Evolutionary conservation across 768 basidiomycete species (phyloP).

Genomic region (Flagelloscypha sp.): DNA sequence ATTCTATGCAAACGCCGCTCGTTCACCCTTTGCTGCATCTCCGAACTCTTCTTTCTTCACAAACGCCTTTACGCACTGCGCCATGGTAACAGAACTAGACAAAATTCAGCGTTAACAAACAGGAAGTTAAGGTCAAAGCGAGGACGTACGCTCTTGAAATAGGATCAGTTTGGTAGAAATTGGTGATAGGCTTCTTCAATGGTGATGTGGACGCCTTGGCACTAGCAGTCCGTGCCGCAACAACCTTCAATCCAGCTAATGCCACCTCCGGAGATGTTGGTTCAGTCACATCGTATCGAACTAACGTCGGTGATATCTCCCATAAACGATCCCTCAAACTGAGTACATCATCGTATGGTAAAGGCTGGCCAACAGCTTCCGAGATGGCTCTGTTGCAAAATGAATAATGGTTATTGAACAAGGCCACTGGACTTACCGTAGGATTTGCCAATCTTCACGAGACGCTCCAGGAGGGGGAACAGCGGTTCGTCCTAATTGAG

Average conservation of each 20-base stretch:
- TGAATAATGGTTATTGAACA: constrained; percentile 2
- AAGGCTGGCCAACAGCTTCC: constrained; percentile 68
- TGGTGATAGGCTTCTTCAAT: constrained; percentile 74
- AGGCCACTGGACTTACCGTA: constrained; percentile 47
- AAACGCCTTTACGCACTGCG: constrained; percentile 84
- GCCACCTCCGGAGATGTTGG: constrained; percentile 66
- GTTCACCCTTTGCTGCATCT: constrained; percentile 34
- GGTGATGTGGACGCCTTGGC: constrained; percentile 50
- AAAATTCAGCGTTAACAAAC: constrained; percentile 4
- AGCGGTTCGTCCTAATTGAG: constrained; percentile 85
- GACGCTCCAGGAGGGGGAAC: constrained; percentile 93
- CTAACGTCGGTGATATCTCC: constrained; percentile 88
- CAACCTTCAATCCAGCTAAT: constrained; percentile 53
- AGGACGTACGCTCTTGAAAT: constrained; percentile 83
- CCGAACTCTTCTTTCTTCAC: constrained; percentile 63
- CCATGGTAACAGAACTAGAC: constrained; percentile 78
- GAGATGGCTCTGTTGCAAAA: constrained; percentile 62
- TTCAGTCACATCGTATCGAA: constrained; percentile 80
- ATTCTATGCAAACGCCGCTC: constrained; percentile 40
- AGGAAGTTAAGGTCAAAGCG: not conserved
- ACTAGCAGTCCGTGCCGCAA: constrained; percentile 43
- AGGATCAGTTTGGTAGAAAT: constrained; percentile 96
- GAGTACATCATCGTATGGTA: constrained; percentile 87
- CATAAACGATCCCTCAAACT: constrained; percentile 87
- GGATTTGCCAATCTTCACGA: constrained; percentile 96